Evolutionary conservation across 768 basidiomycete species (phyloP).

Genomic region (Auricularia sp.): DNA sequence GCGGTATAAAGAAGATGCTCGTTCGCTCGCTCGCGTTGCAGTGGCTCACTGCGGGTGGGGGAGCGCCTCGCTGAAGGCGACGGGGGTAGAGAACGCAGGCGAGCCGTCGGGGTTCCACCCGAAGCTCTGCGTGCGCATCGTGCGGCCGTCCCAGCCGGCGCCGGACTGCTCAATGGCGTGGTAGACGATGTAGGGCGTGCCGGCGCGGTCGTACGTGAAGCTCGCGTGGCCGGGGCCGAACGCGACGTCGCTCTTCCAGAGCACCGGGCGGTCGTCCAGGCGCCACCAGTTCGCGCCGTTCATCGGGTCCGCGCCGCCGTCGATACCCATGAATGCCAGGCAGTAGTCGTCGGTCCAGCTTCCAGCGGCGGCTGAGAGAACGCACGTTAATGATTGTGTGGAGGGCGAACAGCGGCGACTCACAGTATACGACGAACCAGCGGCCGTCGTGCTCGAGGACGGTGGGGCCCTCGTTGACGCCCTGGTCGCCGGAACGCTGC

Average conservation of each 20-base stretch:
- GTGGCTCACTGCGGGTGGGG: neutral
- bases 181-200: conserved; percentile 1
- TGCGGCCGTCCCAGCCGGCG: neutral
- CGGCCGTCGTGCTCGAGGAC: neutral
- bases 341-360: conserved; percentile 1
- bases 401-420: too few species aligned
- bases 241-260: neutral
- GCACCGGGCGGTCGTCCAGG: neutral
- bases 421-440: neutral
- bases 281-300: neutral
- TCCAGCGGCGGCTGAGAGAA: neutral
- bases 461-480: neutral
- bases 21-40: too few species aligned
- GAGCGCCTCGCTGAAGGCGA: neutral
- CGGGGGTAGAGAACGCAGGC: neutral
- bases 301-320: conserved; percentile 2
- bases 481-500: neutral
- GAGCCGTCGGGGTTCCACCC: neutral
- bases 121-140: neutral
- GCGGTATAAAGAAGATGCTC: too few species aligned
- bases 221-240: neutral
- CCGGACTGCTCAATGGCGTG: neutral
- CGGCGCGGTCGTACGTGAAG: neutral
- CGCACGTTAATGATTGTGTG: too few species aligned
- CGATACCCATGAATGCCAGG: conserved; percentile 1